A percentile compares a stretch with the other conserved stretches of the same genome.
Evolutionary conservation across 208 protist genomes (phyloP).

Genomic region (Phytomonas serpens): DNA sequence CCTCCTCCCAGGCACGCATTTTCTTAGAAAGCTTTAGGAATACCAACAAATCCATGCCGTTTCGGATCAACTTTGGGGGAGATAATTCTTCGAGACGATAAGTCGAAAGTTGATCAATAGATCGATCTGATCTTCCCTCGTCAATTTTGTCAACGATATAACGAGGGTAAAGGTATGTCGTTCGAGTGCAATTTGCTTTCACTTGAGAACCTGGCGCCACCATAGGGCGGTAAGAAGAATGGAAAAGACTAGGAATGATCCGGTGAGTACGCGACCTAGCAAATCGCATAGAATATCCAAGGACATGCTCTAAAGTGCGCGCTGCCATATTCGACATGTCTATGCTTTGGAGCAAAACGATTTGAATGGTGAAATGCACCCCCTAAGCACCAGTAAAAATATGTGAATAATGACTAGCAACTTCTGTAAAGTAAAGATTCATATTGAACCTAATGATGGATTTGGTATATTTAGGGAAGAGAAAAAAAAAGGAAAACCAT

Average conservation of each 20-base stretch:
- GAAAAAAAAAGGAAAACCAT: neutral
- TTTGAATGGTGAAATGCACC: neutral
- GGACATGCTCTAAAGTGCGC: conserved; percentile 78
- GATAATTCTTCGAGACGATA: neutral
- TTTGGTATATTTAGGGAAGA: neutral
- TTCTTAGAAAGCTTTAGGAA: conserved; percentile 39
- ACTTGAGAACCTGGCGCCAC: neutral
- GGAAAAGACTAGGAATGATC: conserved; percentile 18
- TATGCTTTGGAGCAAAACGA: neutral
- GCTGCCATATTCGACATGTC: conserved; percentile 33
- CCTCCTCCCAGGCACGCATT: conserved; percentile 67
- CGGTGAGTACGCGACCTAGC: conserved; percentile 27
- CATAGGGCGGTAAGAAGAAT: neutral
- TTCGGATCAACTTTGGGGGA: conserved; percentile 24
- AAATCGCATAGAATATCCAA: conserved; percentile 78
- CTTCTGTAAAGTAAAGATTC: neutral
- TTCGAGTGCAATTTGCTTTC: neutral
- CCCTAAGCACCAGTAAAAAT: neutral
- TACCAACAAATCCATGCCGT: conserved; percentile 63
- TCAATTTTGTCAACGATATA: neutral
- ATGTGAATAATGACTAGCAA: neutral
- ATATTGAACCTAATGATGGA: neutral
- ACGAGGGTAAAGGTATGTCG: neutral
- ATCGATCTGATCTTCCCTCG: neutral
- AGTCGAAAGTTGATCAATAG: neutral